These are phyloP conservation scores for Neonectria faginata DNA, from an alignment of 2,329 filamentous ascomycete genomes.

Conservation along the genomic window DNA sequence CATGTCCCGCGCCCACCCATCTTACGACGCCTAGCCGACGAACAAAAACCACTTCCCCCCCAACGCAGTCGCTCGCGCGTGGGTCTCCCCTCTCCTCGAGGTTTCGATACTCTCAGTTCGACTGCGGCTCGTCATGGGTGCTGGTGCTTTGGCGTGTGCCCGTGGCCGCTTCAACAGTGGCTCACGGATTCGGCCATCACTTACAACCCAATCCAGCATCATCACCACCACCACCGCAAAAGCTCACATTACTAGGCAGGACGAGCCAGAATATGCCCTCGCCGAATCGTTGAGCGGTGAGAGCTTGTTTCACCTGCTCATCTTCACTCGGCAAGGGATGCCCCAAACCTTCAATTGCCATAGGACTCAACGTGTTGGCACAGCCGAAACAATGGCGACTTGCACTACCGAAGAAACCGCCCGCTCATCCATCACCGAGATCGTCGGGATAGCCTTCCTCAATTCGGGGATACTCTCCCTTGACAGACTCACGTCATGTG, in stretches of 20 bases:
- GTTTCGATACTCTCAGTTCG: slow-evolving; percentile 27
- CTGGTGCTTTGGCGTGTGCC: slow-evolving; percentile 15
- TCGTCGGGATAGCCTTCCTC: slow-evolving; percentile 13
- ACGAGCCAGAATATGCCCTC: slow-evolving; percentile 4
- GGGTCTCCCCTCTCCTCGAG: slow-evolving; percentile 29
- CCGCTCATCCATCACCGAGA: neutral
- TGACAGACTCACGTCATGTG: slow-evolving; percentile 10
- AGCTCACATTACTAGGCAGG: neutral
- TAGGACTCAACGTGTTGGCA: neutral
- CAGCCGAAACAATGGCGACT: neutral
- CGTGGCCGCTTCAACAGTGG: slow-evolving; percentile 16
- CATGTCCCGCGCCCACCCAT: slow-evolving; percentile 33
- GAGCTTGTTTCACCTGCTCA: neutral
- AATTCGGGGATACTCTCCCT: neutral
- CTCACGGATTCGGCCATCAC: slow-evolving; percentile 8
- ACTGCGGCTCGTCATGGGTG: slow-evolving; percentile 20
- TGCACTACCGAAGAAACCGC: slow-evolving; percentile 6
- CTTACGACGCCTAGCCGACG: slow-evolving; percentile 34
- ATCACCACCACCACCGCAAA: neutral
- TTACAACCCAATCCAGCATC: neutral
- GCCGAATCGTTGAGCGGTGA: neutral
- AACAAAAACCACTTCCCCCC: slow-evolving; percentile 45
- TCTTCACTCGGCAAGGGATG: neutral
- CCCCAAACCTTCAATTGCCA: neutral
- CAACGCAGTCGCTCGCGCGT: slow-evolving; percentile 34